These are phyloP conservation scores for Sphagnum tenellum DNA, from an alignment of 225 moss, liverwort and hornwort species.

Conservation along the genomic window DNA sequence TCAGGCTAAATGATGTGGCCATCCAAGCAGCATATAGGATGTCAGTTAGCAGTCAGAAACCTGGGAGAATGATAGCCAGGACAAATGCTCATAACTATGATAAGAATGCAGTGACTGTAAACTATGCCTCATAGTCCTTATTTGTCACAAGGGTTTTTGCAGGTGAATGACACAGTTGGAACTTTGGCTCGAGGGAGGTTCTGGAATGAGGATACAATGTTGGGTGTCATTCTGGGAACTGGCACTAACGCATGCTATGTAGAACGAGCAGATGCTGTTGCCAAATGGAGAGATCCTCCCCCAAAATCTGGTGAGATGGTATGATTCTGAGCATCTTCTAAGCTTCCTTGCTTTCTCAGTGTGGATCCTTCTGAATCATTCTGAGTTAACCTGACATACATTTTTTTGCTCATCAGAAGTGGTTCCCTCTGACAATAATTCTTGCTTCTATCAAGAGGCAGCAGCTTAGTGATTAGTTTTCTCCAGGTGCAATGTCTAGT, in stretches of 20 bases:
- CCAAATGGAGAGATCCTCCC: conserved; percentile 26
- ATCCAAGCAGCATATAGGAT: too few relatives aligned
- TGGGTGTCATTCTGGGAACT: conserved; percentile 66
- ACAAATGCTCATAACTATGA: background rate
- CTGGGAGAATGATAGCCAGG: too few relatives aligned
- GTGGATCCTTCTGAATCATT: background rate
- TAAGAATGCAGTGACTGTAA: background rate
- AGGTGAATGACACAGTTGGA: conserved; percentile 74
- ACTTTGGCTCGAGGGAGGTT: conserved; percentile 69
- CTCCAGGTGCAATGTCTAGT: background rate
- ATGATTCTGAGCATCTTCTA: background rate
- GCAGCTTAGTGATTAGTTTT: conserved; percentile 8
- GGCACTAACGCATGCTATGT: conserved; percentile 73
- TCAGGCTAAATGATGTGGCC: too few relatives aligned
- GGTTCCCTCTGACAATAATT: background rate
- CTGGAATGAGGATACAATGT: conserved; percentile 63
- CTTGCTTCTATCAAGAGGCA: conserved; percentile 1
- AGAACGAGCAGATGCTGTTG: conserved; percentile 16
- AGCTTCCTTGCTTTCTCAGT: background rate
- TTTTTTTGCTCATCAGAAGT: background rate
- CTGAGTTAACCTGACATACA: background rate
- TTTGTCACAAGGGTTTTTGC: conserved; percentile 21
- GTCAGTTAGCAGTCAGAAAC: too few relatives aligned
- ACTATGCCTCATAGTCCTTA: conserved; percentile 7
- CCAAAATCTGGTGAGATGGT: conserved; percentile 48